Base-by-base conservation (phyloP, 2,329 filamentous ascomycete species). In the Camillea tinctor region DNA sequence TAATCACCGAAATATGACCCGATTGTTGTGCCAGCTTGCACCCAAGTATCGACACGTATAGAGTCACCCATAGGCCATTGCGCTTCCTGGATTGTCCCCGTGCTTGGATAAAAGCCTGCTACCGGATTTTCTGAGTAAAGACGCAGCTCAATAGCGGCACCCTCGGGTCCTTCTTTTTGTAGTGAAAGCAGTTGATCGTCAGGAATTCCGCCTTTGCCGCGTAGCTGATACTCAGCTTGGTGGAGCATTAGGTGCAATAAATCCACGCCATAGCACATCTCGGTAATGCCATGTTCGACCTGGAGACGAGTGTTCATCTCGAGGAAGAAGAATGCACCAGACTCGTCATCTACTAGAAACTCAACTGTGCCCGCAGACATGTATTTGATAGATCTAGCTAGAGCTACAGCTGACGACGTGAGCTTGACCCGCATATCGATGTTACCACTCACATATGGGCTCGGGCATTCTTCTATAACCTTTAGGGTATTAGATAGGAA, bases 221-320 rank as follows among this genome's bases (percentile, higher is more conserved):
- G 21, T 50, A 50, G n/a, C 48, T 50, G 48, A 19, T 19, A 50
- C 11, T 19, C 48, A 9, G 26, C 26, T 30, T 30, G 26, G 26
- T 11, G 26, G 13, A 30, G 26, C 26, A 30, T 30, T 7, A 50
- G 26, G 26, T 30, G 26, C 26, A 62, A 58, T 3, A 62, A n/a
- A 48, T 62, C 60, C 4, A 63, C 26, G 13, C 48, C 48, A 13
- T 55, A 51, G 21, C 51, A 52, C 15, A 52, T n/a, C 72, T 93
- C 90, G 0, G 90, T 93, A 8, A 92, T 88, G 0, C 89, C 88
- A 65, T 93, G 90, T 71, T 93, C 90, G 24, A 93, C 90, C 66
- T 93, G 90, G 2, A 92, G 74, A 7, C 90, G 80, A 0, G 90
- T 65, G 79, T 84, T 80, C 72, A 83, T 80, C 58, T 82, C 80